Conservation (phyloP, 176 grass and related monocot genomes). For the Cymbopogon citratus region DNA sequence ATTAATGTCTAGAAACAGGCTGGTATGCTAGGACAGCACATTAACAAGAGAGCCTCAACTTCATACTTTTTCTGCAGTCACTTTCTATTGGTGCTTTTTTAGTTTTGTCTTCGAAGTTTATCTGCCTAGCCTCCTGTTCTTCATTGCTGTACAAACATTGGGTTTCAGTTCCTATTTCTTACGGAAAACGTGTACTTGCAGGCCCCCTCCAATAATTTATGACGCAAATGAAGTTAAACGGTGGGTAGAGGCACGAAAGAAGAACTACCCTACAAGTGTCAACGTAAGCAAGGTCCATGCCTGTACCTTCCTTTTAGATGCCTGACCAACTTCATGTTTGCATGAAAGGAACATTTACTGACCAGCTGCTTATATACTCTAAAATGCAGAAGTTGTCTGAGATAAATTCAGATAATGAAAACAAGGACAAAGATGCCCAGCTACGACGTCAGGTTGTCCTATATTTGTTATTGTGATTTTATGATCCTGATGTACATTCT, state of each 20-base stretch:
- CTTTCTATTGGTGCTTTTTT: background rate
- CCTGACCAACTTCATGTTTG: background rate
- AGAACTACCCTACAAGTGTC: slow-evolving; percentile 66
- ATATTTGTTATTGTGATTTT: slow-evolving; percentile 5
- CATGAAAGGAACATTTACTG: slow-evolving; percentile 21
- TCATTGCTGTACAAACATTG: background rate
- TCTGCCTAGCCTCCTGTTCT: background rate
- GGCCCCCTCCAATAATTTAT: slow-evolving; percentile 48
- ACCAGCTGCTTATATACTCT: background rate
- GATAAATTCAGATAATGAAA: slow-evolving; percentile 19
- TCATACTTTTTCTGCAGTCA: background rate
- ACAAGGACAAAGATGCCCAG: slow-evolving; percentile 50
- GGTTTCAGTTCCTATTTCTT: background rate
- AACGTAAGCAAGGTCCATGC: slow-evolving; percentile 69
- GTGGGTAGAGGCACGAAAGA: slow-evolving; percentile 82
- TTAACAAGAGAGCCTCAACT: background rate
- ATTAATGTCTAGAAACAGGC: background rate
- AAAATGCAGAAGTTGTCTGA: slow-evolving; percentile 60
- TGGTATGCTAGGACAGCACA: background rate
- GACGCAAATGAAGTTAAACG: slow-evolving; percentile 74
- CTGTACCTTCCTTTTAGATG: background rate
- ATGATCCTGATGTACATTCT: slow-evolving; percentile 7
- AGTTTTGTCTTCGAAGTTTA: background rate
- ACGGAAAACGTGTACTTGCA: slow-evolving; percentile 23
- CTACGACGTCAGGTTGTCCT: slow-evolving; percentile 50